Percentiles rank a stretch among this genome's conserved stretches.
Conservation (phyloP, 2,329 filamentous ascomycete species). For the Parastagonospora avenae region DNA sequence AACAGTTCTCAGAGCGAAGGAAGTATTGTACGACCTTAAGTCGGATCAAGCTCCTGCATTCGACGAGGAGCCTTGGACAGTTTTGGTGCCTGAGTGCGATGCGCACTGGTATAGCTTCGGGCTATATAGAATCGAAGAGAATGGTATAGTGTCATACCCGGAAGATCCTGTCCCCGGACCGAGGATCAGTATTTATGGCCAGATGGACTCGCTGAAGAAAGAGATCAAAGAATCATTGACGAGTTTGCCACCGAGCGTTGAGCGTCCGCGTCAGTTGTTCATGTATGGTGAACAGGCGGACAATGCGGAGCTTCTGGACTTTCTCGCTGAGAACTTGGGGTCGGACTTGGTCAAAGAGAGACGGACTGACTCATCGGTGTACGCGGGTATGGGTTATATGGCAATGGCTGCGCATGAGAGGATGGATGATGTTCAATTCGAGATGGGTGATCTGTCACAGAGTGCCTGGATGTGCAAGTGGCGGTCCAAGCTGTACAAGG, state of each 20-base stretch:
- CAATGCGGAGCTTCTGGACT: slow-evolving; percentile 1
- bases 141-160: slow-evolving; percentile 8
- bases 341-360: slow-evolving; percentile 8
- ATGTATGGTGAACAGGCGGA: slow-evolving; percentile 14
- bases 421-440: slow-evolving; percentile 7
- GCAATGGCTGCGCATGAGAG: neutral
- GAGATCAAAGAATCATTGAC: slow-evolving; percentile 6
- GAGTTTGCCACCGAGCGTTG: slow-evolving; percentile 2
- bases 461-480: slow-evolving; percentile 7
- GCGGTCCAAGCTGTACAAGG: slow-evolving; percentile 7
- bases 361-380: slow-evolving; percentile 4
- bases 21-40: slow-evolving; percentile 1
- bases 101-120: slow-evolving; percentile 9
- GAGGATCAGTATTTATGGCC: slow-evolving; percentile 2
- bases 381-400: slow-evolving; percentile 6
- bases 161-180: slow-evolving; percentile 3
- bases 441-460: neutral
- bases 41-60: neutral
- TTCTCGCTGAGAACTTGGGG: slow-evolving; percentile 3
- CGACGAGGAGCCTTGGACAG: slow-evolving; percentile 4
- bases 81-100: slow-evolving; percentile 9
- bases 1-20: slow-evolving; percentile 4
- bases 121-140: slow-evolving; percentile 7
- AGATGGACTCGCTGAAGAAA: slow-evolving; percentile 5
- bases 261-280: slow-evolving; percentile 6